These are phyloP conservation scores for Nicotiana rustica DNA, from an alignment of 305 asterid genomes.

Conservation along the genomic window DNA sequence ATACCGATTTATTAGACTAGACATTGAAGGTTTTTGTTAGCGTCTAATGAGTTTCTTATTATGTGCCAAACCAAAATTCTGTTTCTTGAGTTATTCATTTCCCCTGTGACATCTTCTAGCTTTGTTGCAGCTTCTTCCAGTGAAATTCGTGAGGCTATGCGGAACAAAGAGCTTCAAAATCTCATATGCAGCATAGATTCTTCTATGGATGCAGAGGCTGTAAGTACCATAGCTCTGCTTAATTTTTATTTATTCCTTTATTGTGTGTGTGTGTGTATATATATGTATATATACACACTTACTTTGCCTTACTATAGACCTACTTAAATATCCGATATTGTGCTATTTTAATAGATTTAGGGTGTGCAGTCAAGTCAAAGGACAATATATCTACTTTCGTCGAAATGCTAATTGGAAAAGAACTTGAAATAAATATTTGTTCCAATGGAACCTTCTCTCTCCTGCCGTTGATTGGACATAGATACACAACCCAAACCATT, in stretches of 20 bases:
- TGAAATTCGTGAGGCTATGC: constrained; percentile 68
- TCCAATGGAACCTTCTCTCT: background rate
- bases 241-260: background rate
- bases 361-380: background rate
- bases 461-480: background rate
- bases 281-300: no score
- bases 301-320: background rate
- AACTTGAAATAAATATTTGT: background rate
- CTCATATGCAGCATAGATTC: constrained; percentile 55
- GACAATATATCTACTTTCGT: background rate
- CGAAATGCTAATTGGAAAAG: background rate
- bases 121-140: constrained; percentile 63
- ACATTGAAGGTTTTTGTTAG: background rate
- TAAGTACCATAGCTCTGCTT: constrained; percentile 43
- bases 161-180: constrained; percentile 66
- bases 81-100: constrained; percentile 5
- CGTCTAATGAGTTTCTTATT: background rate
- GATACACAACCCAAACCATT: constrained; percentile 15
- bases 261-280: no score
- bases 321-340: background rate
- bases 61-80: background rate
- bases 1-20: background rate
- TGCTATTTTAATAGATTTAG: background rate
- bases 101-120: background rate
- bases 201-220: constrained; percentile 67